Conservation (phyloP, 2,329 filamentous ascomycete species). For the Scortechinia acanthostroma region DNA sequence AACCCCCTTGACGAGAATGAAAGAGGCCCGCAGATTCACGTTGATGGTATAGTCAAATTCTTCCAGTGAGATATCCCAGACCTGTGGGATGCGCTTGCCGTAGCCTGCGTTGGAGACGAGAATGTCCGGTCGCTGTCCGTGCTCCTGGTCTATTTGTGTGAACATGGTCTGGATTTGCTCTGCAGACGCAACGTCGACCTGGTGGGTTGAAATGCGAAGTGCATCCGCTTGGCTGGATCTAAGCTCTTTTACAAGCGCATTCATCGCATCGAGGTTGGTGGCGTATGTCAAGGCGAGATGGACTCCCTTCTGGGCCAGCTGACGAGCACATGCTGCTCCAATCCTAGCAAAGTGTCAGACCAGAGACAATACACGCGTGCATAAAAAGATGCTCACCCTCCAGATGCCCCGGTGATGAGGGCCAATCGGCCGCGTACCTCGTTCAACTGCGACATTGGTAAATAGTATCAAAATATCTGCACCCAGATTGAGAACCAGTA, state of each 20-base stretch:
- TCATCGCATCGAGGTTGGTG: slow-evolving; percentile 14
- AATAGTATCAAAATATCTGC: too few relatives aligned
- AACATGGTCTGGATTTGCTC: slow-evolving; percentile 14
- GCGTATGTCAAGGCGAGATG: slow-evolving; percentile 22
- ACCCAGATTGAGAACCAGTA: too few relatives aligned
- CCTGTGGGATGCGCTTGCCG: slow-evolving; percentile 21
- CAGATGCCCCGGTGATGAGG: slow-evolving; percentile 23
- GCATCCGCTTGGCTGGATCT: not conserved
- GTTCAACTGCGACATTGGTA: too few relatives aligned
- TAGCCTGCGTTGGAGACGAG: slow-evolving; percentile 21
- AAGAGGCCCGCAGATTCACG: slow-evolving; percentile 20
- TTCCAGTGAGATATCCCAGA: slow-evolving; percentile 19
- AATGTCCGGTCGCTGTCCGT: slow-evolving; percentile 14
- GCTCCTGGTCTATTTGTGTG: slow-evolving; percentile 11
- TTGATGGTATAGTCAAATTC: slow-evolving; percentile 26
- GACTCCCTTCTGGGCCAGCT: slow-evolving; percentile 20
- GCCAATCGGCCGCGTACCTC: slow-evolving; percentile 19
- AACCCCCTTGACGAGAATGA: slow-evolving; percentile 20
- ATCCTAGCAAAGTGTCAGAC: slow-evolving; percentile 11
- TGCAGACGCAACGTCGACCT: slow-evolving; percentile 17
- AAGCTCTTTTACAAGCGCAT: slow-evolving; percentile 16
- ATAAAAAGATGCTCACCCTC: slow-evolving; percentile 14
- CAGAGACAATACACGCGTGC: slow-evolving; percentile 6
- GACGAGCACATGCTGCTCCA: slow-evolving; percentile 19
- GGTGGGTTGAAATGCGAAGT: slow-evolving; percentile 15